These are phyloP conservation scores for Phlebopus sp. DNA, from an alignment of 1,284 basidiomycete genomes.

Conservation along the genomic window DNA sequence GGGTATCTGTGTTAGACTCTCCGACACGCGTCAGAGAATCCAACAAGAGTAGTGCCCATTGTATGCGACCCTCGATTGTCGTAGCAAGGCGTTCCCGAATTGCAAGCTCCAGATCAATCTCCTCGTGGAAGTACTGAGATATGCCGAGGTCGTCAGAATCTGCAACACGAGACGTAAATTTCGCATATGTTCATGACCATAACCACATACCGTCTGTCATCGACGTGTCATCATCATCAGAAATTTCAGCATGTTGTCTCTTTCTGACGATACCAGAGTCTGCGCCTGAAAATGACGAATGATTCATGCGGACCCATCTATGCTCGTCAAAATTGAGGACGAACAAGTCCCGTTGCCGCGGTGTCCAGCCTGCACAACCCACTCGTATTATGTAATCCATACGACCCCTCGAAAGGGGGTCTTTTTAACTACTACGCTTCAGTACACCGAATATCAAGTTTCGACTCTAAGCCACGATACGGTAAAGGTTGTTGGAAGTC, in stretches of 20 bases:
- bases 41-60: slow-evolving; percentile 61
- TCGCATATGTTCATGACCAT: not conserved
- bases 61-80: slow-evolving; percentile 58
- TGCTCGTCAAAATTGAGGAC: slow-evolving; percentile 4
- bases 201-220: slow-evolving; percentile 20
- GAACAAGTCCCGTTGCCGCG: not conserved
- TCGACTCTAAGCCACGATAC: no score
- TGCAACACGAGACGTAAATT: slow-evolving; percentile 4
- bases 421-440: no score
- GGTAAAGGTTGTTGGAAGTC: no score
- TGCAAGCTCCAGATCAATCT: slow-evolving; percentile 64
- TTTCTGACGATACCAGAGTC: slow-evolving; percentile 16
- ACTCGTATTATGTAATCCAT: not conserved
- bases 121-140: slow-evolving; percentile 35
- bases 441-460: no score
- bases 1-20: slow-evolving; percentile 10
- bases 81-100: slow-evolving; percentile 53
- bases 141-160: slow-evolving; percentile 18
- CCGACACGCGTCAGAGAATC: slow-evolving; percentile 40
- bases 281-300: slow-evolving; percentile 15
- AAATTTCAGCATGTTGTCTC: slow-evolving; percentile 6
- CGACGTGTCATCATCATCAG: slow-evolving; percentile 15
- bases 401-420: not conserved
- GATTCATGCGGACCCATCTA: slow-evolving; percentile 26
- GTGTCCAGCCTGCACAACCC: no score